Percentiles rank a stretch among this genome's conserved stretches.
Evolutionary conservation across 2,329 filamentous ascomycete genomes (phyloP).

Genomic region (Alternaria arbusti): DNA sequence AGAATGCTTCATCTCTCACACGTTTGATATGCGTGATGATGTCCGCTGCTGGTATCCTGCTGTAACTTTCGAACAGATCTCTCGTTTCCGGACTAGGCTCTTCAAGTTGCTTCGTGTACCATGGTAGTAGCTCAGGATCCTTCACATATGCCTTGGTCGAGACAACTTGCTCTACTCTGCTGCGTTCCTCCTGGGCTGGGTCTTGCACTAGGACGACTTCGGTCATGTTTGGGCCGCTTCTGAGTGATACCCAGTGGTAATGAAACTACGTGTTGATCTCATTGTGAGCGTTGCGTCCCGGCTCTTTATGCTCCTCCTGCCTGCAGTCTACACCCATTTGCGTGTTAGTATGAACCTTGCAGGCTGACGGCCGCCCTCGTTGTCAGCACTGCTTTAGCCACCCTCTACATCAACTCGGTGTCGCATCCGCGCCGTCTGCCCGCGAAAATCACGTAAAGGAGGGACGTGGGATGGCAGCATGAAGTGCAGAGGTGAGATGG

Average conservation of each 20-base stretch:
- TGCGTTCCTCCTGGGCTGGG: conserved; percentile 8
- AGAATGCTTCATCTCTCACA: conserved; percentile 43
- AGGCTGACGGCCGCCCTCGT: conserved; percentile 9
- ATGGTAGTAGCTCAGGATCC: conserved; percentile 33
- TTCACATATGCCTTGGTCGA: conserved; percentile 26
- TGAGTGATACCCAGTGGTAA: not conserved
- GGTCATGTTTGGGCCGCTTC: conserved; percentile 15
- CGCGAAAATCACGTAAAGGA: not conserved
- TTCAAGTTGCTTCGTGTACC: conserved; percentile 39
- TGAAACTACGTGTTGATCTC: not conserved
- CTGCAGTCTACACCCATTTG: not conserved
- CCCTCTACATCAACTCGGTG: conserved; percentile 13
- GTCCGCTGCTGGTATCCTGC: conserved; percentile 43
- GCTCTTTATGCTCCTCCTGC: conserved; percentile 2
- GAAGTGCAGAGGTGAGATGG: not conserved
- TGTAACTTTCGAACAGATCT: conserved; percentile 50
- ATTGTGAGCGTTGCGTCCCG: not conserved
- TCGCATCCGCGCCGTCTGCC: not conserved
- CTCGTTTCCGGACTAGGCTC: conserved; percentile 38
- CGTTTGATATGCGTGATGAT: conserved; percentile 47
- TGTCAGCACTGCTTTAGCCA: conserved; percentile 1
- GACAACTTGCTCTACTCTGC: conserved; percentile 18
- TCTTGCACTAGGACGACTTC: conserved; percentile 2
- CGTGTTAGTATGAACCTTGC: conserved; percentile 4
- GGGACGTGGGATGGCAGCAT: not conserved